Percentiles rank a stretch among this genome's conserved stretches.
Conservation (phyloP, 2,329 filamentous ascomycete species). For the Arthrobotrys megalospora region DNA sequence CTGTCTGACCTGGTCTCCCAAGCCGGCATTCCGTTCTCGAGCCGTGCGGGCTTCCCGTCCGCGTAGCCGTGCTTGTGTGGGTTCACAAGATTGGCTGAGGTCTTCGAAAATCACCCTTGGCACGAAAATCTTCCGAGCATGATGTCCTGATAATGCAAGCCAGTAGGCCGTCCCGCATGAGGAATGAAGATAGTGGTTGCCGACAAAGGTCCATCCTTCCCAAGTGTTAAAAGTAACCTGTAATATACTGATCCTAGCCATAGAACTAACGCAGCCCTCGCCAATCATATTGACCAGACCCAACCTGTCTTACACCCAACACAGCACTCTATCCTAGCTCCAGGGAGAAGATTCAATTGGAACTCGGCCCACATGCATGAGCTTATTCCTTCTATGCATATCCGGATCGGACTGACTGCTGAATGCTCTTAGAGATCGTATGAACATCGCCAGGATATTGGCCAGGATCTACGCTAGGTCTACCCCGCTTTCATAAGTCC, state of each 20-base stretch:
- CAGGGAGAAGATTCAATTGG: not conserved
- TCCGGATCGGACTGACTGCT: not conserved
- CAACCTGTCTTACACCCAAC: not conserved
- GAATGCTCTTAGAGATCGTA: not conserved
- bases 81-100: not conserved
- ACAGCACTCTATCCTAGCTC: constrained; percentile 5
- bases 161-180: constrained; percentile 2
- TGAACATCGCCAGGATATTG: not conserved
- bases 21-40: not conserved
- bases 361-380: constrained; percentile 5
- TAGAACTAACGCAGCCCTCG: constrained; percentile 15
- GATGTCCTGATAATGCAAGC: constrained; percentile 7
- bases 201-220: not conserved
- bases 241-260: not conserved
- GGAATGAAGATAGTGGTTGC: constrained; percentile 1
- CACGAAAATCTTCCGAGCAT: not conserved
- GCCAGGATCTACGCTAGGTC: not conserved
- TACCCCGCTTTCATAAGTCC: not conserved
- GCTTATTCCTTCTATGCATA: constrained; percentile 6
- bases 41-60: constrained; percentile 10
- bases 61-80: not conserved
- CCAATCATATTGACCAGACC: constrained; percentile 15
- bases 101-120: not conserved
- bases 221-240: not conserved
- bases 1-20: not conserved